Evolutionary conservation across 2,329 filamentous ascomycete genomes (phyloP), one percentile per base, ranked within the genome.

Genomic region (Aspergillus costaricaensis): DNA sequence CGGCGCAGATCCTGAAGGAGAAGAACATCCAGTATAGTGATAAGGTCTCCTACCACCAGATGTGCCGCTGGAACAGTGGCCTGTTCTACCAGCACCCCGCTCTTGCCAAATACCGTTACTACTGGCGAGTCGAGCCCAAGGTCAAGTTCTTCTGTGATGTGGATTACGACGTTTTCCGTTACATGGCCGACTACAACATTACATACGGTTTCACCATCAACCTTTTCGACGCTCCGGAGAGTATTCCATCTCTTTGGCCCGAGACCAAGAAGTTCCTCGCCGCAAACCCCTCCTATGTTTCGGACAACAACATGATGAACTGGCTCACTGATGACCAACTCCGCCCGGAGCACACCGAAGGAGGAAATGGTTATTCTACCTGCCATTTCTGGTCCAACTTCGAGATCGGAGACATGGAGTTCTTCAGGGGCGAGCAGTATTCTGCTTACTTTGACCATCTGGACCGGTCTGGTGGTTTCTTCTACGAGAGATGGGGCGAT

Each of bases 341-440:
- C 51, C 86, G 95, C 52, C 93, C 94, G 1, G 86, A 91, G 14
- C 90, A 96, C 76, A 91, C 92, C 72, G 75, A 83, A 57, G 86
- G 88, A 64, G 94, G 94, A 6, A 90, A 96, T 70, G 95, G 95
- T 36, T 99, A 96, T 81, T 96, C 92, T 36, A 98, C 95, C 2
- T 99, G 95, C 76, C 95, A 99, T 77, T 99, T 99, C 82, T 99
- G 95, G 95, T 95, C 89, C 71, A 99, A 99, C 78, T 99, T 99
- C 70, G 95, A 99, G 78, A 94, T 99, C 69, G 94, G 86, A 50
- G 92, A 97, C 76, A 86, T 99, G 85, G 86, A 86, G 64, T 96
- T 99, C 78, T 99, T 92, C 91, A 84, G 95, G 52, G 91, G 92
- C 72, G 86, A 93, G 74, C 84, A 87, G 49, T 99, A 99, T 74